Evolutionary conservation across 2,329 filamentous ascomycete genomes (phyloP), one percentile per base, ranked within the genome.

Genomic region (Paecilomyces dactylethromorphus): DNA sequence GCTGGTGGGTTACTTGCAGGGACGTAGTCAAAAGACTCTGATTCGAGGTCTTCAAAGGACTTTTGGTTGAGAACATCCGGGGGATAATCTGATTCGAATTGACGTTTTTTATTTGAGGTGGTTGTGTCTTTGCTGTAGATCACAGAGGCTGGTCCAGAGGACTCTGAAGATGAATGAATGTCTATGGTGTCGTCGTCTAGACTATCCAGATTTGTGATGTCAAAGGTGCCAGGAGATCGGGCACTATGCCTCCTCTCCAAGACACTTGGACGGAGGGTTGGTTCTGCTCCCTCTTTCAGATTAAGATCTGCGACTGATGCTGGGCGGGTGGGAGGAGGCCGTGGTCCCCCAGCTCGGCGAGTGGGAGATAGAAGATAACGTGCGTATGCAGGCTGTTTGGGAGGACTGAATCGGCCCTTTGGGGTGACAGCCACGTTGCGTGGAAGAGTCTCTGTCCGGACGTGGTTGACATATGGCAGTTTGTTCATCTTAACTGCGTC

Each of bases 41-140:
- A 71, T 60, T 78, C 77, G 2, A 84, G 74, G n/a, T 80, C 72
- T 0, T 74, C 65, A 59, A 81, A 83, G 0, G 70, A 69, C 71
- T 82, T 82, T 13, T 71, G 68, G 35, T 72, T 71, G 1, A 84
- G 73, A 13, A 73, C 62, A 18, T 77, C 69, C 1, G 67, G 68
- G 2, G 79, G 76, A 60, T 84, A 84, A 65, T 84, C 82, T 24
- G 76, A 68, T 63, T 75, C 71, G 12, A 76, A 60, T n/a, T 62
- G 58, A 35, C 68, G 67, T 59, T 71, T 73, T 56, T 65, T 73
- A 1, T 62, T 64, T 32, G 61, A 65, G n/a, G 64, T 62, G 49
- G 65, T 45, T 13, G 12, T 54, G 8, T 54, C 53, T 21, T 60
- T 65, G 32, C 71, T 49, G 15, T 57, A 52, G 22, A 49, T 53